Evolutionary conservation across 2,329 filamentous ascomycete species (phyloP).

Genomic region (Grosmannia clavigera): DNA sequence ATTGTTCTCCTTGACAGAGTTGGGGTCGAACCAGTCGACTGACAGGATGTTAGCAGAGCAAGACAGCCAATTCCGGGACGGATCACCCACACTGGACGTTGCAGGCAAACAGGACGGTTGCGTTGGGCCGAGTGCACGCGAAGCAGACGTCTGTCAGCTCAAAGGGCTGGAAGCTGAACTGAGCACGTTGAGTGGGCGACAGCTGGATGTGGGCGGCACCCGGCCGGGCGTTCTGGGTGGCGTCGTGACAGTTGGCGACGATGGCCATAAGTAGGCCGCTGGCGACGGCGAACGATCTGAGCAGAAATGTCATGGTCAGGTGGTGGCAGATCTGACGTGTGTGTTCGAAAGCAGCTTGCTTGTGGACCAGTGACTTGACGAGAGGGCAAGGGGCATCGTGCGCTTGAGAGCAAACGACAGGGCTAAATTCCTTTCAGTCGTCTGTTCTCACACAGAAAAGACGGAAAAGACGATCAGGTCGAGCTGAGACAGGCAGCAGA

Average conservation of each 20-base stretch:
- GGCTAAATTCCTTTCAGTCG: not conserved
- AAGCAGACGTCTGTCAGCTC: conserved; percentile 14
- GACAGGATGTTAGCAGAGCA: not conserved
- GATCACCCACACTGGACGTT: conserved; percentile 13
- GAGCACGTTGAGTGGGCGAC: not conserved
- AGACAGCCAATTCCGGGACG: not conserved
- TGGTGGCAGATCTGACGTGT: not conserved
- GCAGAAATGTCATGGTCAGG: not conserved
- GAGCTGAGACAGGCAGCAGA: not conserved
- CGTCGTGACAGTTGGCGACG: not conserved
- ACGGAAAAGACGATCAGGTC: not conserved
- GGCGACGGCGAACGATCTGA: not conserved
- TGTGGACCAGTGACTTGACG: no score
- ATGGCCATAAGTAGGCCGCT: not conserved
- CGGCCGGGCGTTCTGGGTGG: not conserved
- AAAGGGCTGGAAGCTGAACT: conserved; percentile 16
- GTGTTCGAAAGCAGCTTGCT: no score
- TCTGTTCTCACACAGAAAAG: not conserved
- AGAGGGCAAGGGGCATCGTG: no score
- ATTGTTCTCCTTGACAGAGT: conserved; percentile 17
- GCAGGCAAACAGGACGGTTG: conserved; percentile 12
- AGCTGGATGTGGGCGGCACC: not conserved
- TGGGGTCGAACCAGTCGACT: conserved; percentile 19
- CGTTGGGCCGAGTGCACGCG: conserved; percentile 11
- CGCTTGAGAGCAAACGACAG: not conserved